Conservation (phyloP, 2,329 filamentous ascomycete genomes). For the Neonectria sp. region DNA sequence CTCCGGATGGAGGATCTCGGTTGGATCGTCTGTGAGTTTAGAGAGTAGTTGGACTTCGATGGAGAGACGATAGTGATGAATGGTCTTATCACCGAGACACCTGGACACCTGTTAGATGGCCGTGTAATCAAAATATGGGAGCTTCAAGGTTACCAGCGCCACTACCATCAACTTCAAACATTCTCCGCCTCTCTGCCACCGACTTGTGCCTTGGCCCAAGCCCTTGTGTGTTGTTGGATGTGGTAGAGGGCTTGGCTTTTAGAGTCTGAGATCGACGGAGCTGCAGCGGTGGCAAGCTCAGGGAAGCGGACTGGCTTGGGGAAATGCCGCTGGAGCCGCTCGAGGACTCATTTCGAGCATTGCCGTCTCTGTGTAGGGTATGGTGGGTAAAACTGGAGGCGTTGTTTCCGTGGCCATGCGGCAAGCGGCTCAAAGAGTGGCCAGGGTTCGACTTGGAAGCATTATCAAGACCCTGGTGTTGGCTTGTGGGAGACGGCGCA, state of each 20-base stretch:
- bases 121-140: background rate
- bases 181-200: conserved; percentile 44
- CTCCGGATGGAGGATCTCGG: background rate
- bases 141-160: conserved; percentile 16
- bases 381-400: background rate
- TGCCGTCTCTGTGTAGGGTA: conserved; percentile 5
- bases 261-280: conserved; percentile 34
- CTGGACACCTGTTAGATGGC: conserved; percentile 16
- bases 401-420: background rate
- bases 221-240: conserved; percentile 6
- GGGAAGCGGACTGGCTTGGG: conserved; percentile 6
- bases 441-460: background rate
- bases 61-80: conserved; percentile 9
- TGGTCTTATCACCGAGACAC: background rate
- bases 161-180: conserved; percentile 36
- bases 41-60: conserved; percentile 28
- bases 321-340: conserved; percentile 27
- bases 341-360: conserved; percentile 14
- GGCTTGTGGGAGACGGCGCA: conserved; percentile 24
- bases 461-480: conserved; percentile 3
- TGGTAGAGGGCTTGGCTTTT: conserved; percentile 17
- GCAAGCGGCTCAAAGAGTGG: background rate
- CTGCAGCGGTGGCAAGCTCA: conserved; percentile 2
- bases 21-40: conserved; percentile 30
- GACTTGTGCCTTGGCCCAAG: conserved; percentile 38